Evolutionary conservation across 306 rosid genomes (phyloP).

Genomic region (Betula pendula): DNA sequence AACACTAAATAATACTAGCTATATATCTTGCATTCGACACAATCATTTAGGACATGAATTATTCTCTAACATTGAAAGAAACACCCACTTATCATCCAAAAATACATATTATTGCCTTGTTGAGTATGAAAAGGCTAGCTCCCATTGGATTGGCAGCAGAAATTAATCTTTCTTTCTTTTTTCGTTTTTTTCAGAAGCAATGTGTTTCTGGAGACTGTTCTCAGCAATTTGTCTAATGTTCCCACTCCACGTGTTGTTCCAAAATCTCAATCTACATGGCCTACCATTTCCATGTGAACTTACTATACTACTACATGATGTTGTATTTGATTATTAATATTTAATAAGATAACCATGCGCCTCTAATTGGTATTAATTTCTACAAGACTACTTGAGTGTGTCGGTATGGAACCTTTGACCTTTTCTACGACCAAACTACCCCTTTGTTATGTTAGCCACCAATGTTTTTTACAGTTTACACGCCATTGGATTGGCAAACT

Average conservation of each 20-base stretch:
- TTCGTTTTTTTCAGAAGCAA: not conserved
- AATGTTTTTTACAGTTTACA: not conserved
- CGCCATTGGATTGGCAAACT: not conserved
- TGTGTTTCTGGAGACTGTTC: not conserved
- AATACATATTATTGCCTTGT: not conserved
- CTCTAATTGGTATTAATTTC: conserved; percentile 5
- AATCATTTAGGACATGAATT: conserved; percentile 45
- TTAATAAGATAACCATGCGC: conserved; percentile 16
- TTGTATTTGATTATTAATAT: conserved; percentile 4
- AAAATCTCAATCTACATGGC: conserved; percentile 35
- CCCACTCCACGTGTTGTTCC: conserved; percentile 29
- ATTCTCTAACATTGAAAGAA: conserved; percentile 21
- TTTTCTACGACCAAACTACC: conserved; percentile 40
- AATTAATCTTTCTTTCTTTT: not conserved
- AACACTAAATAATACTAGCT: conserved; percentile 15
- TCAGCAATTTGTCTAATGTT: conserved; percentile 20
- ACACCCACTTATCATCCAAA: not conserved
- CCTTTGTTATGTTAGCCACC: not conserved
- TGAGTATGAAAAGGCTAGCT: conserved; percentile 10
- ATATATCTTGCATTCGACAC: conserved; percentile 23
- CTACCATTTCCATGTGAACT: conserved; percentile 16
- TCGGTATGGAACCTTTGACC: conserved; percentile 58
- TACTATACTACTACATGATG: not conserved
- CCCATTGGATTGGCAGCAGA: conserved; percentile 13
- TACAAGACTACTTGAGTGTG: conserved; percentile 38